These are phyloP conservation scores for Thalia dealbata DNA, from an alignment of 176 grass and related monocot genomes.

Conservation along the genomic window DNA sequence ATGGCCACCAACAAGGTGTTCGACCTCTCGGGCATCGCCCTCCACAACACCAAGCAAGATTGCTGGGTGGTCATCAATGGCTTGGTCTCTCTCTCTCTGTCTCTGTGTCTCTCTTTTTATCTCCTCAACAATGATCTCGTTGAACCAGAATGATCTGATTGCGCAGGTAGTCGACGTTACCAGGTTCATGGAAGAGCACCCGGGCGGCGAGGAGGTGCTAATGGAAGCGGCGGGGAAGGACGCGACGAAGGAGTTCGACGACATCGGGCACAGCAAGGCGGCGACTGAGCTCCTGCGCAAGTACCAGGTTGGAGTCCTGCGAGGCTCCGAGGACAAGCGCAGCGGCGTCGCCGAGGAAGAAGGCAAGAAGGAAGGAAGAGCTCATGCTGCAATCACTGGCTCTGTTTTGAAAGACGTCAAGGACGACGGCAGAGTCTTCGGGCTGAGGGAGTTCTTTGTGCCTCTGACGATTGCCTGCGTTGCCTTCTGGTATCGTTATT, in stretches of 20 bases:
- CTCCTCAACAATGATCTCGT: neutral
- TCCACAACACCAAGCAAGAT: neutral
- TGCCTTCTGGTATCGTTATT: constrained; percentile 1
- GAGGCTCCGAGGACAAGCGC: neutral
- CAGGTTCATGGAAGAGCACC: constrained; percentile 2
- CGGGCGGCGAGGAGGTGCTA: constrained; percentile 2
- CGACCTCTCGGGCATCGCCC: constrained; percentile 1
- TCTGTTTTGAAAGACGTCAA: neutral
- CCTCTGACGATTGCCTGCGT: neutral
- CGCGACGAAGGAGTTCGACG: constrained; percentile 1
- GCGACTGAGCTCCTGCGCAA: neutral
- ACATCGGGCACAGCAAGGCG: constrained; percentile 12
- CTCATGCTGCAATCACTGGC: neutral
- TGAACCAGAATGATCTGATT: neutral
- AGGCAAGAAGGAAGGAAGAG: no score
- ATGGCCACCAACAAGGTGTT: neutral
- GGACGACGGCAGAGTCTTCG: no score
- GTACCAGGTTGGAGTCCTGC: constrained; percentile 3
- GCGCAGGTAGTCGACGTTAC: constrained; percentile 1
- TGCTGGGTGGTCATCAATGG: neutral
- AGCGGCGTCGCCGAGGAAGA: neutral
- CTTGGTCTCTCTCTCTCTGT: neutral
- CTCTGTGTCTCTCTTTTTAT: no score
- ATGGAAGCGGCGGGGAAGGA: neutral
- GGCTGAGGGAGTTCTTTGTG: constrained; percentile 2